Base-by-base conservation (phyloP, 371 early-diverging fungal species). In the Smittium culicis region DNA sequence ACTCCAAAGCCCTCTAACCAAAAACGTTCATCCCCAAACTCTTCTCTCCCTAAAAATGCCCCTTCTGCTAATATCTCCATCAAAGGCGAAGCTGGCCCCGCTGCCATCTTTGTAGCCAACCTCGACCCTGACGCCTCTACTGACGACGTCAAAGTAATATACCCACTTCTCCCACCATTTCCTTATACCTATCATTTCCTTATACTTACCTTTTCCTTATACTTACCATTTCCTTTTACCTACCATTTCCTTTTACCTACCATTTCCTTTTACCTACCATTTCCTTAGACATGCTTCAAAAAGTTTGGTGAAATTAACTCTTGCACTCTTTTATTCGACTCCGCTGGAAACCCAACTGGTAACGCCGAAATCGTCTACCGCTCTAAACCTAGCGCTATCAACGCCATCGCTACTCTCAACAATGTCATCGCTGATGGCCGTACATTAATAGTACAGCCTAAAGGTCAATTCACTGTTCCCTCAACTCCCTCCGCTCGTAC, bases 201-300 rank as follows among this genome's bases (percentile, higher is more conserved):
- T n/a, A n/a, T n/a, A n/a, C n/a, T n/a, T n/a, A n/a, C n/a, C n/a
- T n/a, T n/a, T n/a, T n/a, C n/a, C n/a, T n/a, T n/a, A n/a, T n/a
- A n/a, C n/a, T n/a, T n/a, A n/a, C n/a, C n/a, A n/a, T n/a, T n/a
- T n/a, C n/a, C n/a, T n/a, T n/a, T n/a, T n/a, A n/a, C n/a, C n/a
- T n/a, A n/a, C n/a, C n/a, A n/a, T n/a, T n/a, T n/a, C n/a, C n/a
- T n/a, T n/a, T n/a, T n/a, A n/a, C n/a, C 17, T 24, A 24, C 25
- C 17, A 33, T 61, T 33, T 61, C 25, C 17, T 20, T 61, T 61
- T 25, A n/a, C n/a, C n/a, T n/a, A n/a, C n/a, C n/a, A n/a, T n/a
- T n/a, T n/a, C n/a, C n/a, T n/a, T 64, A 68, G 61, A 74, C 76
- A 25, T 77, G 77, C 64, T 77, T 77, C 68, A 74, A 72, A 70